phyloP scores from a whole-genome alignment of 805 yeast species.

The Saccharomycopsis schoenii region DNA sequence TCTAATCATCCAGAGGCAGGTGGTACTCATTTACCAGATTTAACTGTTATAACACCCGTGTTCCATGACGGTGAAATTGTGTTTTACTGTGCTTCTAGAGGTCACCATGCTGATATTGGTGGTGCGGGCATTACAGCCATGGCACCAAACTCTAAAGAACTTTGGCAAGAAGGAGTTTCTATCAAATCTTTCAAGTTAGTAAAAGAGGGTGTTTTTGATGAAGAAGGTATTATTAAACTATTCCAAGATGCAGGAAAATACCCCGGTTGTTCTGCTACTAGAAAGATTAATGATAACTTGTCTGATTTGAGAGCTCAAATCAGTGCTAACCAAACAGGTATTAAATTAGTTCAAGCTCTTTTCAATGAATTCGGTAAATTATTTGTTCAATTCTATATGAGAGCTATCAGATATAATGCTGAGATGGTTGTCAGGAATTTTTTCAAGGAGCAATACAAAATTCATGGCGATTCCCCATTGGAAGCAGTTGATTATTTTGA shows the following conservation, averaged over 20 bases:
- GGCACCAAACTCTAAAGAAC: slow-evolving; percentile 43
- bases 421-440: slow-evolving; percentile 35
- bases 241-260: slow-evolving; percentile 39
- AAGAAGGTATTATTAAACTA: slow-evolving; percentile 36
- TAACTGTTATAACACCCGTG: slow-evolving; percentile 50
- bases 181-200: slow-evolving; percentile 44
- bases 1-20: slow-evolving; percentile 36
- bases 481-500: slow-evolving; percentile 42
- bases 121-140: slow-evolving; percentile 27
- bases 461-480: slow-evolving; percentile 27
- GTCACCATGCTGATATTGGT: slow-evolving; percentile 57
- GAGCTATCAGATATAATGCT: slow-evolving; percentile 35
- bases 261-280: slow-evolving; percentile 46
- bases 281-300: slow-evolving; percentile 44
- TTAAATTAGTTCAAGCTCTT: slow-evolving; percentile 33
- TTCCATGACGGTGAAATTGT: slow-evolving; percentile 32
- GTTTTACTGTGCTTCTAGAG: slow-evolving; percentile 48
- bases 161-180: slow-evolving; percentile 48
- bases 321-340: slow-evolving; percentile 45
- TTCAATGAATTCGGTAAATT: slow-evolving; percentile 35
- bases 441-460: slow-evolving; percentile 33
- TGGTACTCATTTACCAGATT: slow-evolving; percentile 41
- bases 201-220: slow-evolving; percentile 40
- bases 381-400: slow-evolving; percentile 38
- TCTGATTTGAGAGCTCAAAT: slow-evolving; percentile 40